Base-by-base conservation (phyloP, 495 filamentous ascomycete genomes). In the Neurospora sp. region DNA sequence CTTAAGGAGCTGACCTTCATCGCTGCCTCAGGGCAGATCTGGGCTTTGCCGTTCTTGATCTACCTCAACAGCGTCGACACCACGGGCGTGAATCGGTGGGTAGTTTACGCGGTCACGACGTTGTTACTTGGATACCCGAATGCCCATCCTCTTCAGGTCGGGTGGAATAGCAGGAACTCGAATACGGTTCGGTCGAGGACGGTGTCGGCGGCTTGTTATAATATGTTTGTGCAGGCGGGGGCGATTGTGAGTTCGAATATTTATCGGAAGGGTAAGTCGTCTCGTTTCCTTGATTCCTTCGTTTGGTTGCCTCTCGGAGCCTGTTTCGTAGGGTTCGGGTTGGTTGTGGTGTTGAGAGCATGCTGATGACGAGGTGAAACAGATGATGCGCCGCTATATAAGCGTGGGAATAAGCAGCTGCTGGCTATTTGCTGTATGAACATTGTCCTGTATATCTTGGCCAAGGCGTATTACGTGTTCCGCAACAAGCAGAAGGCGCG, bases 141-240 rank as follows among this genome's bases (percentile, higher is more conserved):
- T 70, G 83, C 80, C 27, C 87, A 86, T 71, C 88, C 91, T 0
- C 89, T 93, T 31, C 81, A 92, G 70, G 91, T 92, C 3, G 90
- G 87, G 10, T 89, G 89, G 84, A 89, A 89, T 22, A 89, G 88
- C 0, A 83, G 89, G 9, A 89, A 89, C 74, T 85, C 86, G 1
- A 88, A 89, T 45, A 82, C 85, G 5, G 88, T 90, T 16, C 2
- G 27, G 27, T 2, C 2, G 2, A 80, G 88, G 1, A 87, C 89
- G 0, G 84, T 90, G 9, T 87, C 87, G 0, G 87, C 86, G 0
- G 88, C 88, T 6, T 78, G 86, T 69, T 90, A 89, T 77, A 88
- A 88, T 78, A 93, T 94, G 90, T 85, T 84, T 71, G 88, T 90
- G 1, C 91, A 94, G 76, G 83, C 85, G 0, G 85, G 86, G 40